phyloP scores from a whole-genome alignment of 2,329 filamentous ascomycete species.

The Hypoxylon sp. region DNA sequence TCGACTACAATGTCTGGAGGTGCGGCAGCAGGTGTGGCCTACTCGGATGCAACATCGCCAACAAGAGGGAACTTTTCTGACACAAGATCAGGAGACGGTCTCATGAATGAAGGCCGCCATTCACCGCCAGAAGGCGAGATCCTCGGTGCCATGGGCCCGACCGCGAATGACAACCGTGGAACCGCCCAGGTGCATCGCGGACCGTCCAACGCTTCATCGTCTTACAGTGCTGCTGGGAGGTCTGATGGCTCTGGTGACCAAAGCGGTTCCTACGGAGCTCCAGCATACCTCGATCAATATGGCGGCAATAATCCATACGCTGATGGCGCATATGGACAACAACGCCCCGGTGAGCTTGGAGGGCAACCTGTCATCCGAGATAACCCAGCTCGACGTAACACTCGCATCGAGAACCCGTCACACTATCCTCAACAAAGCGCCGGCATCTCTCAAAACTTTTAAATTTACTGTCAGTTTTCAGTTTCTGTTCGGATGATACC shows the following conservation, averaged over 20 bases:
- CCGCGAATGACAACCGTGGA: constrained; percentile 72
- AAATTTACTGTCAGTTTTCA: constrained; percentile 47
- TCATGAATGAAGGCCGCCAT: constrained; percentile 66
- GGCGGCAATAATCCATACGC: constrained; percentile 69
- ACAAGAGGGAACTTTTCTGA: constrained; percentile 76
- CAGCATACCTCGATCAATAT: constrained; percentile 71
- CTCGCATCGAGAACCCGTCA: constrained; percentile 90
- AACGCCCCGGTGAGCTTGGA: constrained; percentile 59
- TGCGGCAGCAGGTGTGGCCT: constrained; percentile 69
- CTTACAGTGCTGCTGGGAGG: constrained; percentile 84
- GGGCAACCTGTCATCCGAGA: constrained; percentile 89
- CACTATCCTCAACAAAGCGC: constrained; percentile 93
- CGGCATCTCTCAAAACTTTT: constrained; percentile 98
- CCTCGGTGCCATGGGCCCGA: constrained; percentile 83
- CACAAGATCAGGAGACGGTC: constrained; percentile 75
- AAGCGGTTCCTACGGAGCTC: constrained; percentile 62
- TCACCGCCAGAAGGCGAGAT: constrained; percentile 80
- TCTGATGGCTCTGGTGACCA: constrained; percentile 76
- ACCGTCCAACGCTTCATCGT: constrained; percentile 94
- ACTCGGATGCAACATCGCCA: constrained; percentile 81
- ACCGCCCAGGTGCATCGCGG: constrained; percentile 83
- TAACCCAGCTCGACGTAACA: constrained; percentile 91
- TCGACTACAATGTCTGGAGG: constrained; percentile 91
- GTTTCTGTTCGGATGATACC: constrained; percentile 44
- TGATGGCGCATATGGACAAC: constrained; percentile 58